These are phyloP conservation scores for Thuidium tamariscinum DNA, from an alignment of 225 moss, liverwort and hornwort genomes.

Conservation along the genomic window DNA sequence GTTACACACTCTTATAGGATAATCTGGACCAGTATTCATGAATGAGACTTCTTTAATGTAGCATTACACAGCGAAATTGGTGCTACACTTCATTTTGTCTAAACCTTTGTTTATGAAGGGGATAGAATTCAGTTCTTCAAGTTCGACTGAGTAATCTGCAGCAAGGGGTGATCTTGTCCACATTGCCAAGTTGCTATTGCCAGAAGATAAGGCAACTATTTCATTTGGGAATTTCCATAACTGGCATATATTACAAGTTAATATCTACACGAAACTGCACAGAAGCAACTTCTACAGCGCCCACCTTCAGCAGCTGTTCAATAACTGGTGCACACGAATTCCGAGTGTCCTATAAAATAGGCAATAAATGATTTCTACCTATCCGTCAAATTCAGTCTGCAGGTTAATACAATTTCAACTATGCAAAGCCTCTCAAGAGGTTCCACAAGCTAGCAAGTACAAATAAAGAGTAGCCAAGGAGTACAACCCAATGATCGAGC, in stretches of 20 bases:
- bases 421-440: neutral
- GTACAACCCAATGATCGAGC: neutral
- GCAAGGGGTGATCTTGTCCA: neutral
- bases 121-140: neutral
- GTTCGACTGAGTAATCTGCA: neutral
- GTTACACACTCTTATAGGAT: neutral
- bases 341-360: neutral
- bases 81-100: neutral
- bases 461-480: neutral
- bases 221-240: neutral
- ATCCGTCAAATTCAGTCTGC: neutral
- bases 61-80: neutral
- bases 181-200: neutral
- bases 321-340: neutral
- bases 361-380: neutral
- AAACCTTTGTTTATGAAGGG: neutral
- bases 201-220: neutral
- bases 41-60: neutral
- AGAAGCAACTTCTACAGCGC: neutral
- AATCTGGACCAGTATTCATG: neutral
- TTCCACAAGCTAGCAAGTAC: neutral
- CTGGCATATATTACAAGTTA: neutral
- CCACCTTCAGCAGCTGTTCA: neutral
- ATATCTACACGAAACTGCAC: neutral
- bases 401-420: neutral